phyloP scores from a whole-genome alignment of 1,284 basidiomycete genomes.

The Moesziomyces aphidis region DNA sequence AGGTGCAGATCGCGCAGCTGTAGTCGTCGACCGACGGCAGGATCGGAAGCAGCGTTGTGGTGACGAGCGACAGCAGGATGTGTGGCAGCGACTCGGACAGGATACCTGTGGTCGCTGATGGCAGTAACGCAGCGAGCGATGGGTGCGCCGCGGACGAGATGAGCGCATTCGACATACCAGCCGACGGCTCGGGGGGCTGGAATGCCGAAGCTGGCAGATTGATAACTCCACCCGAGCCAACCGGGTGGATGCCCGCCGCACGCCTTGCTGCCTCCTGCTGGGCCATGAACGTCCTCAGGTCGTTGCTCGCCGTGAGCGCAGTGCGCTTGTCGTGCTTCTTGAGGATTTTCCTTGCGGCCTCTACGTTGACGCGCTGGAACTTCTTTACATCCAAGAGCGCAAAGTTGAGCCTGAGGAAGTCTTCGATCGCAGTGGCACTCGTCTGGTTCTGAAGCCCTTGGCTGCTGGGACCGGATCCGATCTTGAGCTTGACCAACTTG shows the following conservation, averaged over 20 bases:
- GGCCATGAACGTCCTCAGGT: constrained; percentile 56
- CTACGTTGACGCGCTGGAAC: constrained; percentile 82
- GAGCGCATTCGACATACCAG: constrained; percentile 27
- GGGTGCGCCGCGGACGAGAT: constrained; percentile 53
- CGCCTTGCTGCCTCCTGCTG: constrained; percentile 52
- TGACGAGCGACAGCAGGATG: constrained; percentile 84
- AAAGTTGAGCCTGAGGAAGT: constrained; percentile 83
- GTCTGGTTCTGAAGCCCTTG: constrained; percentile 52
- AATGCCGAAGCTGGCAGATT: constrained; percentile 34
- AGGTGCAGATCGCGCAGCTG: constrained; percentile 70
- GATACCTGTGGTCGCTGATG: constrained; percentile 56
- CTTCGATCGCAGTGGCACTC: constrained; percentile 72
- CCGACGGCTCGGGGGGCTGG: constrained; percentile 10
- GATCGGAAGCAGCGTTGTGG: constrained; percentile 84
- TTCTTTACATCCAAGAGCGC: constrained; percentile 87
- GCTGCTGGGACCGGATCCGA: constrained; percentile 36
- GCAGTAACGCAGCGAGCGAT: constrained; percentile 57
- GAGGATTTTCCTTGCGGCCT: constrained; percentile 77
- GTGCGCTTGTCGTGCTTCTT: constrained; percentile 96
- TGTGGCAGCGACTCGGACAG: constrained; percentile 74
- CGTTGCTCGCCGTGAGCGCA: constrained; percentile 69
- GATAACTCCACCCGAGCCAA: constrained; percentile 40
- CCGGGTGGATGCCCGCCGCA: constrained; percentile 34
- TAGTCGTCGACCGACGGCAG: constrained; percentile 83
- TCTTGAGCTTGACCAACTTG: constrained; percentile 52